phyloP scores from a whole-genome alignment of 768 basidiomycete species.

The Leccinum uliginosum region DNA sequence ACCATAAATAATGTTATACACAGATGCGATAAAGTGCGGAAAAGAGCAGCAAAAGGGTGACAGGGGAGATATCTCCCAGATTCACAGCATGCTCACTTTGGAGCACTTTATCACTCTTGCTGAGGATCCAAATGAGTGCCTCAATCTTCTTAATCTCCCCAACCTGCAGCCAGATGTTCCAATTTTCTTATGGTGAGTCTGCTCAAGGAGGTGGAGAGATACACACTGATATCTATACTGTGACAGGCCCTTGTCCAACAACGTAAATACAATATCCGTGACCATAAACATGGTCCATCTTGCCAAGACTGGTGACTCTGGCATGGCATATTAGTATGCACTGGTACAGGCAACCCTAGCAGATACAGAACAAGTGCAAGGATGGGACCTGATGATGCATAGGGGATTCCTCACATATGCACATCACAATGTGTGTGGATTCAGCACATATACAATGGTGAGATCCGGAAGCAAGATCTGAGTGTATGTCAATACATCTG shows the following conservation, averaged over 20 bases:
- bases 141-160: not conserved
- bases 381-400: constrained; percentile 4
- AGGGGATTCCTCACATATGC: not conserved
- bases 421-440: not conserved
- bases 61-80: too few relatives aligned
- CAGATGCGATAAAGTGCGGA: too few relatives aligned
- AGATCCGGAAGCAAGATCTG: not conserved
- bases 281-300: not conserved
- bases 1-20: too few relatives aligned
- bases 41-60: too few relatives aligned
- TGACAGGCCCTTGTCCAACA: not conserved
- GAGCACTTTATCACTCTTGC: not conserved
- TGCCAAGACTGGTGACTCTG: not conserved
- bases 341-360: not conserved
- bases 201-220: too few relatives aligned
- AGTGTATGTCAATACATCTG: not conserved
- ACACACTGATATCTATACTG: too few relatives aligned
- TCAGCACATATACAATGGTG: not conserved
- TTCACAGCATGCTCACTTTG: too few relatives aligned
- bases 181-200: not conserved
- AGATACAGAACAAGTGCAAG: not conserved
- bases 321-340: accelerated
- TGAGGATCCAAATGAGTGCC: not conserved
- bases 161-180: constrained; percentile 1
- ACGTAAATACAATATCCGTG: not conserved